Conservation (phyloP, 176 grass and related monocot genomes). For the Rhipidocladum racemiflorum region DNA sequence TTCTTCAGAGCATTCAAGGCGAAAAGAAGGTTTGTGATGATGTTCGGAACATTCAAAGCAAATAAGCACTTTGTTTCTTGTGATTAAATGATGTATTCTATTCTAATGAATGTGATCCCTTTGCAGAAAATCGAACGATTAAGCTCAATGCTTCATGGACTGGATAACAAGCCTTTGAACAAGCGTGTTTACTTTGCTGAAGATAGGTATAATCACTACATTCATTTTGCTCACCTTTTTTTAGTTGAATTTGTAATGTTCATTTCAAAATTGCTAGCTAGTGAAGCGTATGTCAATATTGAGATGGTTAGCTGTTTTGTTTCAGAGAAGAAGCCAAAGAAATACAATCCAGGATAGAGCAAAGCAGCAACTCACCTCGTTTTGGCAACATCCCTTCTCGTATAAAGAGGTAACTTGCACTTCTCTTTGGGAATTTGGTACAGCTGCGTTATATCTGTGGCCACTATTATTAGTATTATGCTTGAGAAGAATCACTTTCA, state of each 20-base stretch:
- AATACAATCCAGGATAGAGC: conserved; percentile 56
- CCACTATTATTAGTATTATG: conserved; percentile 3
- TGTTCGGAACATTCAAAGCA: not conserved
- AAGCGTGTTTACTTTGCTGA: conserved; percentile 85
- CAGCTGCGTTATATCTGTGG: not conserved
- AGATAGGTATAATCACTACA: conserved; percentile 52
- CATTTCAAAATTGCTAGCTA: not conserved
- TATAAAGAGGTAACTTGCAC: conserved; percentile 65
- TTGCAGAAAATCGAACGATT: conserved; percentile 87
- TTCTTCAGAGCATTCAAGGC: conserved; percentile 71
- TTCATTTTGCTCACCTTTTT: conserved; percentile 22
- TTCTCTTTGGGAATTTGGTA: not conserved
- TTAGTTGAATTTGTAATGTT: not conserved
- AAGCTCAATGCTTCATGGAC: conserved; percentile 63
- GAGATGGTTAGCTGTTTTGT: conserved; percentile 22
- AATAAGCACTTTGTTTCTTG: not conserved
- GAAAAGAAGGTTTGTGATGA: conserved; percentile 73
- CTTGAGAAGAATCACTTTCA: not conserved
- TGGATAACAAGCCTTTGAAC: conserved; percentile 68
- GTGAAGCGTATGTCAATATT: not conserved
- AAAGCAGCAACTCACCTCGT: conserved; percentile 40
- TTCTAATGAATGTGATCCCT: not conserved
- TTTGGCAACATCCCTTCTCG: conserved; percentile 52
- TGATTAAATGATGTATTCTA: not conserved
- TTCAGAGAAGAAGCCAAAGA: conserved; percentile 84